Conservation (phyloP, 352 stramenopile species). For the Pythium sukuiense region DNA sequence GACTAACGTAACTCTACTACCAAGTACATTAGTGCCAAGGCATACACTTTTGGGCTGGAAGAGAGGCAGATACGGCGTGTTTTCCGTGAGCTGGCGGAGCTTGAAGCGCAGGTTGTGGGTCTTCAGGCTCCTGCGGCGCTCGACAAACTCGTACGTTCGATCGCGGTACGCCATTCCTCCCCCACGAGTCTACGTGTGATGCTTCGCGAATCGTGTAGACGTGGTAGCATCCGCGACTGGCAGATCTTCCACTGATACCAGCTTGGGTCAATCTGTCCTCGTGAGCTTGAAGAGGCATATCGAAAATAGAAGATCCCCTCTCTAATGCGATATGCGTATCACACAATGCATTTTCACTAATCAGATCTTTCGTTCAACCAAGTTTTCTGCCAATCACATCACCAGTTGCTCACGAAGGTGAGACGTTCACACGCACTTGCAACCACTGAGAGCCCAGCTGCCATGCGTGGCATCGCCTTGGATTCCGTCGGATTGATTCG, state of each 20-base stretch:
- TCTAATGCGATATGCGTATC: background rate
- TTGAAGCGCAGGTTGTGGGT: conserved; percentile 61
- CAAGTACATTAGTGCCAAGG: no score
- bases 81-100: conserved; percentile 47
- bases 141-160: conserved; percentile 47
- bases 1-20: background rate
- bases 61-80: conserved; percentile 40
- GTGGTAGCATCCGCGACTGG: no score
- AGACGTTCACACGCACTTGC: no score
- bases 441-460: no score
- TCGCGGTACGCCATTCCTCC: conserved; percentile 65
- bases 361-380: no score
- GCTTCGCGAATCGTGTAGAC: background rate
- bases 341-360: no score
- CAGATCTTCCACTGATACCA: background rate
- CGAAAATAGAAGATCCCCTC: background rate
- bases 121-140: conserved; percentile 45
- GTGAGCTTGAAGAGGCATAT: background rate
- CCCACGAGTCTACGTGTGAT: no score
- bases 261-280: no score
- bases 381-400: no score
- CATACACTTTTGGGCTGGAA: conserved; percentile 59
- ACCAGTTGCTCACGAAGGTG: no score
- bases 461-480: no score
- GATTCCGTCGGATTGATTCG: no score